phyloP scores from a whole-genome alignment of 495 filamentous ascomycete species.

The Lindgomyces ingoldianus region DNA sequence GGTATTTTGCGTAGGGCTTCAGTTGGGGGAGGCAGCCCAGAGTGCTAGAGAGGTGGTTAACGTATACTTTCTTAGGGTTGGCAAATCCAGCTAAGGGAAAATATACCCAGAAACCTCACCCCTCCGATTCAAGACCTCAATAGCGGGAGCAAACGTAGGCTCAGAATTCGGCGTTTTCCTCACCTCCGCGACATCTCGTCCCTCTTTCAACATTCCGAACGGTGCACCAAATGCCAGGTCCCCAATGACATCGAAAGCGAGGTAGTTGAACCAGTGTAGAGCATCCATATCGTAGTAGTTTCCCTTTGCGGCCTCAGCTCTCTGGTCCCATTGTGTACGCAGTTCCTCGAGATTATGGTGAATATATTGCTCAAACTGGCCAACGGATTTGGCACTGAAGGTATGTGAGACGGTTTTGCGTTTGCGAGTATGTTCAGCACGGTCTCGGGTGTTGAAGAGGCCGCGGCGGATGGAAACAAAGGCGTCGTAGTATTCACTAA shows the following conservation, averaged over 20 bases:
- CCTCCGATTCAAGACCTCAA: conserved; percentile 69
- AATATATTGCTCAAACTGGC: conserved; percentile 90
- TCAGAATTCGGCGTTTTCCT: conserved; percentile 54
- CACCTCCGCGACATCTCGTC: conserved; percentile 65
- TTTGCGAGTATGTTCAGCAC: conserved; percentile 83
- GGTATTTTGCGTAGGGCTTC: conserved; percentile 64
- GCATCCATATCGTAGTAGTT: conserved; percentile 69
- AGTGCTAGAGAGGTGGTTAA: conserved; percentile 42
- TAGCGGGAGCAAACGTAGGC: conserved; percentile 63
- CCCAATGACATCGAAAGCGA: conserved; percentile 92
- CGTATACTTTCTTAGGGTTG: background rate
- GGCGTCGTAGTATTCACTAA: conserved; percentile 81
- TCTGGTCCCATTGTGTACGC: conserved; percentile 68
- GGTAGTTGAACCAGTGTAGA: conserved; percentile 91
- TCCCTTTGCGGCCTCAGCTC: conserved; percentile 41
- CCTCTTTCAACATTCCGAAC: conserved; percentile 58
- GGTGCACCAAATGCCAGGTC: conserved; percentile 57
- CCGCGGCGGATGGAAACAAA: conserved; percentile 86
- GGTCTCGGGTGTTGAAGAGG: conserved; percentile 87
- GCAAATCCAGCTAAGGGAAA: background rate
- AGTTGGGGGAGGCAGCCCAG: conserved; percentile 62
- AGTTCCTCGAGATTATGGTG: conserved; percentile 75
- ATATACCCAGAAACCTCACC: conserved; percentile 63
- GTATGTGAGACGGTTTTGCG: conserved; percentile 86
- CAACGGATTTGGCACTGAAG: conserved; percentile 78